A percentile compares a stretch with the other conserved stretches of the same genome.
Conservation (phyloP, 805 yeast species). For the Barnettozyma californica region DNA sequence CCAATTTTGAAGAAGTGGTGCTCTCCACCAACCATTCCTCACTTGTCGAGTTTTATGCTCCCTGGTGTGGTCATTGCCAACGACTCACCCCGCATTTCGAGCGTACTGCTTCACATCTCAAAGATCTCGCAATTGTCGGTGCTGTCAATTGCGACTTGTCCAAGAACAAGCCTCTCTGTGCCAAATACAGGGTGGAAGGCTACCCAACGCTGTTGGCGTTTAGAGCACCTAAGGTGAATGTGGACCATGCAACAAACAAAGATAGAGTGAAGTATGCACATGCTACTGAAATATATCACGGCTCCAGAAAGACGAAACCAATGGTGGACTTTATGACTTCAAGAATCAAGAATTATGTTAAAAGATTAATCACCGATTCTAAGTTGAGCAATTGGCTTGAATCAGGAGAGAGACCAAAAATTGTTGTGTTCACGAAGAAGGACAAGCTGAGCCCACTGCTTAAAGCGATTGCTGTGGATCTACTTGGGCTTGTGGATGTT, state of each 20-base stretch:
- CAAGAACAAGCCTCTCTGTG: conserved; percentile 64
- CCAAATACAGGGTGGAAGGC: conserved; percentile 59
- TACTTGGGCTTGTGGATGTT: conserved; percentile 44
- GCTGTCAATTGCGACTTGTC: conserved; percentile 83
- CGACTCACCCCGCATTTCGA: conserved; percentile 58
- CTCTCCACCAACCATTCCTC: conserved; percentile 70
- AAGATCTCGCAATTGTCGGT: conserved; percentile 58
- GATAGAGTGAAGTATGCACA: conserved; percentile 30
- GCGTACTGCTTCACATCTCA: conserved; percentile 57
- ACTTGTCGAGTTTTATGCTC: conserved; percentile 87
- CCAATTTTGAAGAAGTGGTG: conserved; percentile 62
- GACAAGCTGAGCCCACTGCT: conserved; percentile 46
- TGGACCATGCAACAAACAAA: conserved; percentile 14
- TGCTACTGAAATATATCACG: conserved; percentile 53
- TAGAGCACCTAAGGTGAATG: conserved; percentile 66
- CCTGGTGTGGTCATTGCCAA: conserved; percentile 97
- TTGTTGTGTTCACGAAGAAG: conserved; percentile 50
- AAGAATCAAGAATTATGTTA: conserved; percentile 62
- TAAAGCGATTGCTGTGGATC: conserved; percentile 69
- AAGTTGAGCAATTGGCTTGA: conserved; percentile 27
- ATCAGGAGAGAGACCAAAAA: conserved; percentile 29
- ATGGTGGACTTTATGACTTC: conserved; percentile 50
- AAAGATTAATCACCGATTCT: conserved; percentile 36
- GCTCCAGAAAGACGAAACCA: conserved; percentile 52
- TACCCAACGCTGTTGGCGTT: conserved; percentile 82